Evolutionary conservation across 768 basidiomycete genomes (phyloP), one percentile per base, ranked within the genome.

Genomic region (Termitomyces bulborhizus): DNA sequence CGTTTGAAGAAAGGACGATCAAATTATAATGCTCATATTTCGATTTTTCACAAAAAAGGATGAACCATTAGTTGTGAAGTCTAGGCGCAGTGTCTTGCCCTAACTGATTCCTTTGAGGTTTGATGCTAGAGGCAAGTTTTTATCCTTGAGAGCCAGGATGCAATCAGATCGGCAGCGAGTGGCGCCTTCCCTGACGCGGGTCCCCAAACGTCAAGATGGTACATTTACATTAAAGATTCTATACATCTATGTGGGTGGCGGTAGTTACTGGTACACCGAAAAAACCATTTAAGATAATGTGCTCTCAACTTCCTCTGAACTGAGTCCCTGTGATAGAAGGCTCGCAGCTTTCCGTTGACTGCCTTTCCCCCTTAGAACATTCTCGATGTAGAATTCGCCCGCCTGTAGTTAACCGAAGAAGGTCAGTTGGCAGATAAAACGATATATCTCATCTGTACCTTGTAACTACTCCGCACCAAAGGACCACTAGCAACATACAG

Each of bases 401-500:
- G 94, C 94, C 93, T 96, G 48, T n/a, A 26, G 54, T 50, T 8
- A 26, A 56, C 37, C 24, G 47, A 34, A 18, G 32, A 40, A 37
- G 16, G 24, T 39, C 36, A 39, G 26, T 40, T 6, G 26, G 11
- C 9, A 6, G 26, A 31, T n/a, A 40, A 46, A 18, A 3, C 12
- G 6, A 1, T 12, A 4, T 6, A 31, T 40, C 37, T 29, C 26
- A 13, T 29, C 27, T 79, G 61, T 62, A 91, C 95, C 88, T 98
- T 98, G 70, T 98, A 99, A 66, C 91, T 94, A 64, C 93, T 96
- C 55, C 97, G 80, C 44, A 99, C 96, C 18, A 99, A 75, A 12
- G 97, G 97, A 0, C 97, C 97, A 69, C 90, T 93, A 8, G 97
- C 97, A 36, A 98, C 96, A 63, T 99, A 99, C 44, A 98, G 66